phyloP scores from a whole-genome alignment of 352 stramenopile genomes.

The Globisporangium perplexum region DNA sequence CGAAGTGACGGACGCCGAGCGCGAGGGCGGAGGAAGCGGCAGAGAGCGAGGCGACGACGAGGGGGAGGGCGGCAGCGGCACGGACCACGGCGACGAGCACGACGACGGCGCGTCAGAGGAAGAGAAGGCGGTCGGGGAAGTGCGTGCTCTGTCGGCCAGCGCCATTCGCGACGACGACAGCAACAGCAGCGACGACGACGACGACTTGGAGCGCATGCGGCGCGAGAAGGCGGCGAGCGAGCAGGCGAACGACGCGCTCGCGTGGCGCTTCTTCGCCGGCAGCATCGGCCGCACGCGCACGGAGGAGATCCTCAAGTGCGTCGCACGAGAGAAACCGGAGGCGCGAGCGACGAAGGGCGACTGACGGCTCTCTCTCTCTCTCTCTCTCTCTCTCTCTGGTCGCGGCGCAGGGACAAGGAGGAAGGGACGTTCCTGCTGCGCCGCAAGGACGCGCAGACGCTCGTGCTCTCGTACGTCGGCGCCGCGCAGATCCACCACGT shows the following conservation, averaged over 20 bases:
- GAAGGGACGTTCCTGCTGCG: slow-evolving; percentile 75
- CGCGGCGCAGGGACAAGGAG: slow-evolving; percentile 31
- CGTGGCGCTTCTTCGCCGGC: slow-evolving; percentile 76
- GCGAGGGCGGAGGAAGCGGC: slow-evolving; percentile 7
- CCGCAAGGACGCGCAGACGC: slow-evolving; percentile 73
- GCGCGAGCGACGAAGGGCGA: too few species aligned
- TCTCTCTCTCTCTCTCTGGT: not conserved
- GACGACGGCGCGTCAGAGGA: slow-evolving; percentile 10
- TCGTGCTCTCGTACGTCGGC: slow-evolving; percentile 79
- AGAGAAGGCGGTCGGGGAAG: slow-evolving; percentile 29
- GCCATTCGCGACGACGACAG: slow-evolving; percentile 36
- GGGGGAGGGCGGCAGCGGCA: slow-evolving; percentile 2
- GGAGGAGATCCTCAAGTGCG: slow-evolving; percentile 63
- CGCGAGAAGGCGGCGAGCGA: slow-evolving; percentile 32
- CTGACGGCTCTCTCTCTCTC: too few species aligned
- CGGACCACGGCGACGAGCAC: slow-evolving; percentile 8
- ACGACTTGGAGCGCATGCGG: slow-evolving; percentile 27
- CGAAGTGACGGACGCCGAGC: slow-evolving; percentile 37
- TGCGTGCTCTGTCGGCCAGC: slow-evolving; percentile 25
- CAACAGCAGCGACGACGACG: slow-evolving; percentile 1
- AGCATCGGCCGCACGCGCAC: slow-evolving; percentile 64
- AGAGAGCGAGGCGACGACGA: not conserved
- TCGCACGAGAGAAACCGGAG: too few species aligned
- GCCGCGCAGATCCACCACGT: slow-evolving; percentile 69
- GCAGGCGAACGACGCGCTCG: slow-evolving; percentile 48